Evolutionary conservation across 805 yeast genomes (phyloP).

Genomic region (Metschnikowia cerradonensis): DNA sequence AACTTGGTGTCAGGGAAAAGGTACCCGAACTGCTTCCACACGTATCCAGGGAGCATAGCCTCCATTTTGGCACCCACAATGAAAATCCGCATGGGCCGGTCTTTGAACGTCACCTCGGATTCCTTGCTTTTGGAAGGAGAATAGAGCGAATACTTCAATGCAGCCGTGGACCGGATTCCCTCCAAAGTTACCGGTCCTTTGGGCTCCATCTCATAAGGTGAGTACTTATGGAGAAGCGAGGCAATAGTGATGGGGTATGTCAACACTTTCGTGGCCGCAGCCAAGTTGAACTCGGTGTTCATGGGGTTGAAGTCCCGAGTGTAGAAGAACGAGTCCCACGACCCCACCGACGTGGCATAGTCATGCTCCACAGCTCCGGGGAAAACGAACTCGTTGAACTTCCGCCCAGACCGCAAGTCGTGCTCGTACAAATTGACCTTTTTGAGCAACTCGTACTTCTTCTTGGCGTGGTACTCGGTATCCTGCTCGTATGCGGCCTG

Average conservation of each 20-base stretch:
- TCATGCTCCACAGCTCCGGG: conserved; percentile 78
- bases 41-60: conserved; percentile 87
- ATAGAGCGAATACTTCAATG: conserved; percentile 83
- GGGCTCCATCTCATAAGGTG: conserved; percentile 79
- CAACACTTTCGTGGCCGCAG: conserved; percentile 90
- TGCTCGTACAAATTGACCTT: conserved; percentile 92
- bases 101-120: conserved; percentile 56
- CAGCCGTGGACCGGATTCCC: conserved; percentile 91
- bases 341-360: conserved; percentile 66
- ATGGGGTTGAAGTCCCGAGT: conserved; percentile 90
- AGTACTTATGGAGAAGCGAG: conserved; percentile 72
- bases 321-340: conserved; percentile 92
- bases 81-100: conserved; percentile 85
- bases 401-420: conserved; percentile 89
- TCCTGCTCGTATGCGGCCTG: conserved; percentile 87
- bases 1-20: conserved; percentile 78
- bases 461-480: conserved; percentile 59
- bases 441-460: conserved; percentile 68
- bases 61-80: conserved; percentile 91
- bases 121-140: conserved; percentile 53
- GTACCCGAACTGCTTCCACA: conserved; percentile 90
- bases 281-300: conserved; percentile 95
- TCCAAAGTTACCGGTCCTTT: conserved; percentile 86
- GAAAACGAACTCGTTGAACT: conserved; percentile 92
- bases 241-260: conserved; percentile 91